Base-by-base conservation (phyloP, 1,284 basidiomycete genomes). In the Sanguinoderma infundibulare region DNA sequence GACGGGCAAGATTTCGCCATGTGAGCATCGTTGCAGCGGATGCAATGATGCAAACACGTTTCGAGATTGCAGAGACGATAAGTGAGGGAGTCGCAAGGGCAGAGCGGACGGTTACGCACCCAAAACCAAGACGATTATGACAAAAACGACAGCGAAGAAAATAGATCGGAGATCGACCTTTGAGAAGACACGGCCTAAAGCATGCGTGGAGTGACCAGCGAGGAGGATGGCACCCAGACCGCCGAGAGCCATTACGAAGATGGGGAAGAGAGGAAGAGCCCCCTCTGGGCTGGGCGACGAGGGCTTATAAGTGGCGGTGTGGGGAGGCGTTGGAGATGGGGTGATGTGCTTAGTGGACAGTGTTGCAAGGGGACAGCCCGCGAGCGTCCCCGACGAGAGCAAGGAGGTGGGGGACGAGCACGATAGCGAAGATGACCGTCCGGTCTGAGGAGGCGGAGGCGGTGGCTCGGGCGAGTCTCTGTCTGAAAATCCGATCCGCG, bases 141-240 rank as follows among this genome's bases (percentile, higher is more conserved):
- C 76, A 70, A 90, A 84, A 69, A 91, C 81, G 70, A 89, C 77
- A 60, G 84, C 81, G 69, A 85, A 86, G 73, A 92, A 81, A 69
- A 90, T 78, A 66, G 88, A 87, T 74, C 84, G 84, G 72, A 90
- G 75, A 73, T 89, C 88, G 60, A 85, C 79, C 72, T 84, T 84
- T 63, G 81, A 80, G 67, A 83, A 74, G 63, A 87, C 71, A 65
- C 80, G 73, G 67, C 78, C 75, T 65, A 73, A 59, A 24, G 83
- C 78, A 70, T 84, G 79, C 58, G 82, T 75, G 60, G 79, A 73
- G 70, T 84, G 78, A 24, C 80, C 79, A 69, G 81, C 83, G 69
- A 87, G 79, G 62, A 87, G 83, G 74, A 90, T 79, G 66, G 89
- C 77, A 69, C 69, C 68, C 68, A 90, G 75, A 63, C 83, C 83